Evolutionary conservation across 129 eudicot species (phyloP), one percentile per base, ranked within the genome.

Genomic region (Smallanthus sonchifolius): DNA sequence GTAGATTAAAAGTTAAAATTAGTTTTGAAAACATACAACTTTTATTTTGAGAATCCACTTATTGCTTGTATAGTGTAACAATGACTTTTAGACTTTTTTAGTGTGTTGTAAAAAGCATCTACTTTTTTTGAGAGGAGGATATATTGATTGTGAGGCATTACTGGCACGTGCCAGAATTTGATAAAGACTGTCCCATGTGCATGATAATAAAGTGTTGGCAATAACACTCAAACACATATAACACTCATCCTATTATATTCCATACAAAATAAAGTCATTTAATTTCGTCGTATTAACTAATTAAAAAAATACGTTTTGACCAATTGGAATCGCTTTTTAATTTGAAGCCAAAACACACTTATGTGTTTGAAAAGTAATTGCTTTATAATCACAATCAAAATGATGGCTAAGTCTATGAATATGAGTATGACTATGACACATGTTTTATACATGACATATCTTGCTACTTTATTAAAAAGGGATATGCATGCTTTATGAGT

Each of bases 131-230:
- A 55, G 62, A 55, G 62, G 62, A 30, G 10, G 65, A 16, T 59
- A 59, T 59, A 10, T 59, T 59, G 65, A 10, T 28, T 59, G 65
- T 59, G 65, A 38, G 65, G 65, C 65, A 59, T 10, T 28, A 59
- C 7, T 10, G n/a, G 65, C 65, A 59, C 65, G 65, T 59, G 65
- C 65, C 38, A 30, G n/a, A 28, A 59, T 59, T 59, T 59, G 65
- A 59, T 3, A 8, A 14, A 13, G 62, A 8, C 10, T 7, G 15
- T 55, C 35, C 62, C 62, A 20, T 55, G 62, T 55, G 62, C 62
- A 55, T 7, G 32, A 11, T 55, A 55, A 17, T 55, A 55, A 59
- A 59, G 65, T 28, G 30, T 59, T 32, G 65, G 28, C 16, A 59
- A 28, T 57, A 16, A 59, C 38, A 59, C 65, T 24, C 65, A 28